phyloP scores from a whole-genome alignment of 225 moss, liverwort and hornwort genomes.

The Bryum argenteum region DNA sequence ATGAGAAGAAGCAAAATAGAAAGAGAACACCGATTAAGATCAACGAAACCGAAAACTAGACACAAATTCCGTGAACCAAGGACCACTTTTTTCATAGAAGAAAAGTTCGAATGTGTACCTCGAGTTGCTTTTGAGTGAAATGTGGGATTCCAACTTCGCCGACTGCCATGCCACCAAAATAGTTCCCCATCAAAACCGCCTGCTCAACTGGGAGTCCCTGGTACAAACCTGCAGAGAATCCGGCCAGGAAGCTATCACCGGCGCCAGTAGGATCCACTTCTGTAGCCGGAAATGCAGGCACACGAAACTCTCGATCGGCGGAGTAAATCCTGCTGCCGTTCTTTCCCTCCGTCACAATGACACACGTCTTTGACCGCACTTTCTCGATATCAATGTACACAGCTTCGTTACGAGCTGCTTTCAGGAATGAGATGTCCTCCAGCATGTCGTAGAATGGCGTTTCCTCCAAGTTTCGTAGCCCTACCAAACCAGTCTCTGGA shows the following conservation, averaged over 20 bases:
- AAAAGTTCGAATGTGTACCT: conserved; percentile 44
- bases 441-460: conserved; percentile 77
- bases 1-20: too few species aligned
- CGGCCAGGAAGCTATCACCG: conserved; percentile 96
- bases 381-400: conserved; percentile 75
- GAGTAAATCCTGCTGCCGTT: conserved; percentile 82
- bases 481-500: conserved; percentile 71
- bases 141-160: conserved; percentile 87
- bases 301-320: conserved; percentile 72
- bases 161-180: conserved; percentile 92
- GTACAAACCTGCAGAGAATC: conserved; percentile 87
- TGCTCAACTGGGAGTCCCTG: conserved; percentile 83
- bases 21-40: too few species aligned
- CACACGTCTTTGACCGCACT: conserved; percentile 77
- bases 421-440: conserved; percentile 71
- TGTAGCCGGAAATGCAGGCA: conserved; percentile 81
- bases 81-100: background rate
- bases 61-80: too few species aligned
- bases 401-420: conserved; percentile 90
- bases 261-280: conserved; percentile 97
- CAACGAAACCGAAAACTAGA: too few species aligned
- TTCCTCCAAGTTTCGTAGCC: conserved; percentile 78
- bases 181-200: conserved; percentile 92
- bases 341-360: conserved; percentile 92
- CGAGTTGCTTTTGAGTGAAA: conserved; percentile 71